phyloP scores from a whole-genome alignment of 257 asterid species.

The Solanum habrochaites region DNA sequence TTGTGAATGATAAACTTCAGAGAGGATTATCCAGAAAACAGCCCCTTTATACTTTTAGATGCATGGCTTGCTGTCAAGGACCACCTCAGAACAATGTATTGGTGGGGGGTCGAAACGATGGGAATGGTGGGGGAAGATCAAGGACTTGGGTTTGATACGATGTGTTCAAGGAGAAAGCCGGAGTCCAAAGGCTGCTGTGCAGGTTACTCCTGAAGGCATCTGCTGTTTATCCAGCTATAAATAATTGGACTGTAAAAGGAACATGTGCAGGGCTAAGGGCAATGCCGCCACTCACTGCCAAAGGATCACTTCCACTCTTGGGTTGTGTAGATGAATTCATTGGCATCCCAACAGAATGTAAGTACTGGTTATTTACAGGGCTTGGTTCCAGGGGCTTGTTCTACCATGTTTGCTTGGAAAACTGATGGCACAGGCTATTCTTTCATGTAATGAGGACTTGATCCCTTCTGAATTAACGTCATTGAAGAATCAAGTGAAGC shows the following conservation, averaged over 20 bases:
- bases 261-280: conserved; percentile 79
- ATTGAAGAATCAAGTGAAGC: conserved; percentile 45
- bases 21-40: conserved; percentile 45
- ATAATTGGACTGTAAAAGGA: conserved; percentile 46
- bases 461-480: conserved; percentile 57
- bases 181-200: conserved; percentile 45
- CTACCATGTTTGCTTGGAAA: conserved; percentile 91
- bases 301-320: conserved; percentile 77
- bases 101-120: conserved; percentile 95
- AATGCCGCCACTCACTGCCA: conserved; percentile 70
- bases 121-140: conserved; percentile 95
- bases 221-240: conserved; percentile 52
- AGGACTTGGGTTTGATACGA: too few species aligned
- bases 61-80: conserved; percentile 90
- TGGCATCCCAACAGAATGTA: conserved; percentile 23
- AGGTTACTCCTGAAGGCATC: conserved; percentile 62
- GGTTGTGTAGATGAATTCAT: conserved; percentile 57
- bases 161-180: too few species aligned
- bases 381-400: conserved; percentile 90
- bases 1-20: conserved; percentile 20
- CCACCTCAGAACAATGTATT: conserved; percentile 36
- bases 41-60: conserved; percentile 82
- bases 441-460: conserved; percentile 44
- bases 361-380: conserved; percentile 82
- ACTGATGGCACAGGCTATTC: conserved; percentile 47